Base-by-base conservation (phyloP, 1,139 yeast genomes). In the Saccharomycopsis phalli region DNA sequence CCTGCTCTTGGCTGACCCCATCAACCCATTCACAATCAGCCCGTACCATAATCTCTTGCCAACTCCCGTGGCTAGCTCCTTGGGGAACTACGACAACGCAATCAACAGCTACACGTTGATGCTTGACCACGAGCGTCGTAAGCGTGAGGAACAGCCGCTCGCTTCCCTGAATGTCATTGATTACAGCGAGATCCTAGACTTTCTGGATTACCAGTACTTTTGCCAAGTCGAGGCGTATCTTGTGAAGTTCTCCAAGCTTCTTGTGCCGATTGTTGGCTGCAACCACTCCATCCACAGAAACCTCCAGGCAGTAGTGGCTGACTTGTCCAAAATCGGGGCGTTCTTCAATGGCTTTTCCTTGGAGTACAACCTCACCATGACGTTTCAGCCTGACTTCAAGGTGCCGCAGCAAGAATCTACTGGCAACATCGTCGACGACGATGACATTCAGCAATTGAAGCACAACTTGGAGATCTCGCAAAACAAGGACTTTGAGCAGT, bases 281-380 rank as follows among this genome's bases (percentile, higher is more conserved):
- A 36, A 42, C 23, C 31, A 23, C 17, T 18, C 25, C n/a, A 27
- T 40, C 13, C 40, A 35, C 21, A 11, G 22, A 7, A 34, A 21
- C 19, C 29, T 43, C 25, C 37, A 54, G 20, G 46, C 42, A 4
- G 43, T 54, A 17, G 49, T 58, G 36, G 17, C 47, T 2, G 45
- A 53, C 19, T 27, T 59, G 38, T 51, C 57, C 4, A 61, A 58
- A 38, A 47, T 60, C n/a, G 64, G 64, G 16, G 63, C 60, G 4
- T 53, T 56, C 41, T 54, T 58, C 41, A 60, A 60, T 40, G 55
- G 55, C 22, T 59, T 57, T 38, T 54, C 59, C 20, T 55, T 61
- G 28, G 45, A 54, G 36, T 60, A 60, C 39, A 46, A 38, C 30
- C 35, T 43, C 26, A 36, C 48, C 2, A 45, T 45, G 48, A 42